Conservation (phyloP, 148 eudicot species). For the Chenopodium berlandieri region DNA sequence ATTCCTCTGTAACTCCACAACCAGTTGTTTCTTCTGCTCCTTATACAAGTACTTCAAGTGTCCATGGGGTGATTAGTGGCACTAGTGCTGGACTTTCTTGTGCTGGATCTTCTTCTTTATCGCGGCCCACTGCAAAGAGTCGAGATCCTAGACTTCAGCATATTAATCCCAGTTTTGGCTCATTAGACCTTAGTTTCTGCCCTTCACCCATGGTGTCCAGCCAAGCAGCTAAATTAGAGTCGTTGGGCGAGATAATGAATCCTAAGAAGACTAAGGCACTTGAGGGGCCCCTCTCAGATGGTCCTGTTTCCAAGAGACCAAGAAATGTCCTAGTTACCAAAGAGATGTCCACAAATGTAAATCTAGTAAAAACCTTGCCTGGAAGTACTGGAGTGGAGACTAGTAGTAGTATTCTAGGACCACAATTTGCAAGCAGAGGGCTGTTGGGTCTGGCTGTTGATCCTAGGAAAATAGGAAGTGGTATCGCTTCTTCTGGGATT, state of each 20-base stretch:
- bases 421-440: constrained; percentile 32
- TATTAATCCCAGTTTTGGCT: constrained; percentile 38
- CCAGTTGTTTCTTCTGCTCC: constrained; percentile 33
- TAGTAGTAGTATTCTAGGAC: constrained; percentile 35
- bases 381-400: constrained; percentile 44
- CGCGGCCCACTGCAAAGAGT: constrained; percentile 49
- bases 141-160: constrained; percentile 88
- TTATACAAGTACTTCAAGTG: constrained; percentile 28
- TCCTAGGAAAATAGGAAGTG: constrained; percentile 33
- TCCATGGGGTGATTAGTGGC: constrained; percentile 38
- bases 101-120: constrained; percentile 30
- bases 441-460: constrained; percentile 33
- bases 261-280: constrained; percentile 48
- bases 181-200: constrained; percentile 35
- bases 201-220: constrained; percentile 28
- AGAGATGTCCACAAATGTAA: constrained; percentile 8
- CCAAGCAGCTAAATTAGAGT: constrained; percentile 39
- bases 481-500: constrained; percentile 29
- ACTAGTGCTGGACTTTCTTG: constrained; percentile 27
- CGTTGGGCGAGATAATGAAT: constrained; percentile 34
- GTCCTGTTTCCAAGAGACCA: constrained; percentile 62
- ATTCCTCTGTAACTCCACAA: constrained; percentile 29
- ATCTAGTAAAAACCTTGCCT: constrained; percentile 23
- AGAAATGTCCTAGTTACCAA: constrained; percentile 42
- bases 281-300: constrained; percentile 41